Evolutionary conservation across 2,329 filamentous ascomycete genomes (phyloP), one percentile per base, ranked within the genome.

Genomic region (Fusarium setosum): DNA sequence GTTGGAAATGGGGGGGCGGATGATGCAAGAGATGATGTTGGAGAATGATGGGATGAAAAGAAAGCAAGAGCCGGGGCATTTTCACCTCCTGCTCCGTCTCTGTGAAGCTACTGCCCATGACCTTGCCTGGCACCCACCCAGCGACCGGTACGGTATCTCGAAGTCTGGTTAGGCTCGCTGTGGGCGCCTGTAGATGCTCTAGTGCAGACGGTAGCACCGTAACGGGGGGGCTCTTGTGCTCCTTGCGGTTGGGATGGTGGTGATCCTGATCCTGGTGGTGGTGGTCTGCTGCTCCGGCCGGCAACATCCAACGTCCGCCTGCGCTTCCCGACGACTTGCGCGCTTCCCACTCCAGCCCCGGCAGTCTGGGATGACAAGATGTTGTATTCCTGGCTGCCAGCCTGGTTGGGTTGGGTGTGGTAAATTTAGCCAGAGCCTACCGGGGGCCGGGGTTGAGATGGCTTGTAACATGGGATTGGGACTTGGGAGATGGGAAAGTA

Each of bases 21-120:
- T 67, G 60, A 71, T 72, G 67, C 61, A 67, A 70, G 70, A 69
- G 60, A 68, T 53, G 59, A 55, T 57, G 45, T 55, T 61, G 59
- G 54, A 67, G 52, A 53, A 61, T 61, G 64, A 68, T 69, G 61
- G 66, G 51, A 59, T 63, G 57, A 51, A 54, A 45, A 32, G 50
- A 26, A 54, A 47, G 38, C 52, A 58, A 40, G 52, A 32, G 37
- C 32, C 32, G 38, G 45, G 55, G 56, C 38, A 26, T 64, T 64
- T 20, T 49, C 35, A 29, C 42, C 40, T 49, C 34, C 34, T 31
- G n/a, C 31, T 38, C 29, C 29, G 24, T 51, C 38, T 45, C 41
- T 31, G n/a, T 45, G 24, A 51, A 51, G 50, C 55, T 49, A 47
- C 55, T 50, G 45, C 59, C 59, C 61, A 55, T 59, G 47, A 48